phyloP scores from a whole-genome alignment of 352 stramenopile genomes.

The Pythium volutum region DNA sequence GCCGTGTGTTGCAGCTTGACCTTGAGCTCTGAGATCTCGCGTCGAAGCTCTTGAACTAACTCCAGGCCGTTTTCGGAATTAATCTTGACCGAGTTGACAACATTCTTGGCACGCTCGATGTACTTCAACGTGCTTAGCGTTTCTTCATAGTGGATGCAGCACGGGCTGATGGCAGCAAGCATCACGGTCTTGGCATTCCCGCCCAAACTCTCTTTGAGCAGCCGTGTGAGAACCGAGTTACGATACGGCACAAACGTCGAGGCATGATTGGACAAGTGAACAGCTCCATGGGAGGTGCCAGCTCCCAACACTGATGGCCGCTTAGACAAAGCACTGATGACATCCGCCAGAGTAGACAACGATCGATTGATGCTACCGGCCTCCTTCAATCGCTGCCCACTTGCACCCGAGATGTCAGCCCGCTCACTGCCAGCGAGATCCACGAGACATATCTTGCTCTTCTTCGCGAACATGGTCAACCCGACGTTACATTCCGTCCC shows the following conservation, averaged over 20 bases:
- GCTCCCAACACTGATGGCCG: conserved; percentile 15
- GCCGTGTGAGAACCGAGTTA: conserved; percentile 84
- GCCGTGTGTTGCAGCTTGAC: conserved; percentile 28
- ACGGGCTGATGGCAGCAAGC: conserved; percentile 85
- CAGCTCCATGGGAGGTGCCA: not conserved
- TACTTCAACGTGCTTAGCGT: conserved; percentile 84
- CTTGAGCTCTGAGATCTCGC: conserved; percentile 45
- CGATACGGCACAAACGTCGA: conserved; percentile 81
- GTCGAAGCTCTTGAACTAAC: conserved; percentile 31
- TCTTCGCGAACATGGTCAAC: conserved; percentile 27
- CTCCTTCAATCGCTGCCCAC: conserved; percentile 58
- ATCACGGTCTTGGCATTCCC: conserved; percentile 84
- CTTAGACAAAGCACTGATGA: conserved; percentile 72
- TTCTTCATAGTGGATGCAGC: conserved; percentile 83
- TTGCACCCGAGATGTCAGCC: conserved; percentile 44
- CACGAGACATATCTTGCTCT: conserved; percentile 71
- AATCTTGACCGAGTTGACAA: conserved; percentile 38
- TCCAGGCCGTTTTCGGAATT: conserved; percentile 36
- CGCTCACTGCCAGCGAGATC: conserved; percentile 72
- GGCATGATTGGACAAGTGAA: conserved; percentile 14
- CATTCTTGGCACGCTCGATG: conserved; percentile 63
- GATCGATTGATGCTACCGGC: conserved; percentile 81
- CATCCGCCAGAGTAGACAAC: conserved; percentile 77
- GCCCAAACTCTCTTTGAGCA: conserved; percentile 79
- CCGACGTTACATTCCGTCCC: not conserved